These are phyloP conservation scores for Epichloe typhina DNA, from an alignment of 2,329 filamentous ascomycete genomes.

Conservation along the genomic window DNA sequence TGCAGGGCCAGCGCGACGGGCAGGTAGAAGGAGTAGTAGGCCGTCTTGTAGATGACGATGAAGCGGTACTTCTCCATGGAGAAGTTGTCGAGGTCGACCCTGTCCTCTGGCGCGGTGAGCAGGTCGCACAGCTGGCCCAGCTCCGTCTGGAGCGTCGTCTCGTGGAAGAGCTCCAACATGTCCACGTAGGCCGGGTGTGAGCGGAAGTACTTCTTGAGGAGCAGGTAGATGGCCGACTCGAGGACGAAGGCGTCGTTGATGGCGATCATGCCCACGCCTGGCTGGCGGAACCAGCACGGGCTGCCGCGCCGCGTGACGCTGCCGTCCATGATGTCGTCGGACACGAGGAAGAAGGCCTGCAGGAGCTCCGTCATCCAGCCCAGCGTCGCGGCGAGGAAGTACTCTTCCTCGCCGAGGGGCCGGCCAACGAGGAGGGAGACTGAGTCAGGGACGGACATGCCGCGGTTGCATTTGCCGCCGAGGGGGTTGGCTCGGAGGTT, in stretches of 20 bases:
- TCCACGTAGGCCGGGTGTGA: slow-evolving; percentile 79
- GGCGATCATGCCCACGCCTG: slow-evolving; percentile 83
- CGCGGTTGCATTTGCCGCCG: slow-evolving; percentile 96
- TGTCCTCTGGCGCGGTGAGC: slow-evolving; percentile 88
- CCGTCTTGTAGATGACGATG: slow-evolving; percentile 99
- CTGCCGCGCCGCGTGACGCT: slow-evolving; percentile 88
- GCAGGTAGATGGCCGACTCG: slow-evolving; percentile 76
- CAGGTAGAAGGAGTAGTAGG: slow-evolving; percentile 98
- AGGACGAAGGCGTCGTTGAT: slow-evolving; percentile 99
- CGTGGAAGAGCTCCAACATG: slow-evolving; percentile 91
- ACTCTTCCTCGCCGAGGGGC: slow-evolving; percentile 66
- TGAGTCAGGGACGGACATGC: slow-evolving; percentile 94
- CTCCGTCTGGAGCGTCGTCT: slow-evolving; percentile 87
- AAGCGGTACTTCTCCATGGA: slow-evolving; percentile 90
- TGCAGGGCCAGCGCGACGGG: slow-evolving; percentile 84
- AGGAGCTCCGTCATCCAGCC: slow-evolving; percentile 98
- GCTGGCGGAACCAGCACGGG: slow-evolving; percentile 92
- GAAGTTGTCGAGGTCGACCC: slow-evolving; percentile 89
- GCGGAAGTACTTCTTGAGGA: slow-evolving; percentile 91
- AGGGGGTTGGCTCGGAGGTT: slow-evolving; percentile 74
- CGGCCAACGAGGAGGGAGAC: slow-evolving; percentile 62
- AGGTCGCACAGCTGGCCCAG: slow-evolving; percentile 89
- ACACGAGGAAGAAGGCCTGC: slow-evolving; percentile 97
- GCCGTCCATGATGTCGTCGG: slow-evolving; percentile 96
- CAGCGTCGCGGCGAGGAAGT: slow-evolving; percentile 74